Evolutionary conservation across 805 yeast genomes (phyloP), one percentile per base, ranked within the genome.

Genomic region (Wickerhamiella bombiphila): DNA sequence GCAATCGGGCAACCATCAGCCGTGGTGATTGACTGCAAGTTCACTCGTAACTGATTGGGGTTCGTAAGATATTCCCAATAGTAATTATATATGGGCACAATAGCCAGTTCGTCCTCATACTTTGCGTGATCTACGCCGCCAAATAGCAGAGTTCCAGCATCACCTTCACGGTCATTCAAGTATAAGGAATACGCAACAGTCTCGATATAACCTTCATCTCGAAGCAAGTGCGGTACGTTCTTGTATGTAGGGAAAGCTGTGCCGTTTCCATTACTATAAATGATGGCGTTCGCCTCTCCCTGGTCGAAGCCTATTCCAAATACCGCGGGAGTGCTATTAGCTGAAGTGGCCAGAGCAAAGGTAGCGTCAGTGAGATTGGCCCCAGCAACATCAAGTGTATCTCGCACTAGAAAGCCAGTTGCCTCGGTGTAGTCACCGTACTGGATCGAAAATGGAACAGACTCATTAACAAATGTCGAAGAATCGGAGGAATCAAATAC

Each of bases 341-440:
- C 68, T 24, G 57, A 53, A 50, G 74, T 72, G 6, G 80, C 91
- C 19, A 82, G 72, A 1, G 93, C 95, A 56, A 86, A 69, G 5
- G 82, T 71, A 22, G 80, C 60, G 1, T 62, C 46, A 8, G 76
- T 61, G 4, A 66, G 56, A 14, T 67, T 56, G 35, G 65, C 68
- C 34, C 66, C 70, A 35, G 73, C 72, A 39, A 81, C 49, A 2
- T 50, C 44, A 5, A 85, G 65, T 32, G 60, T 59, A 52, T 85
- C 96, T 31, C 61, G 55, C 16, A 76, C 85, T 66, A 70, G 74
- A 13, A 45, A 46, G 14, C 82, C 82, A n/a, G 50, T 47, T 5
- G 76, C 78, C 42, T 53, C 63, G 7, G 72, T 54, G 26, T 52
- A 48, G 47, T 74, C 80, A 18, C 65, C 60, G 43, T 58, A 58